These are phyloP conservation scores for Eucalyptus cloeziana DNA, from an alignment of 345 rosid genomes.

Conservation along the genomic window DNA sequence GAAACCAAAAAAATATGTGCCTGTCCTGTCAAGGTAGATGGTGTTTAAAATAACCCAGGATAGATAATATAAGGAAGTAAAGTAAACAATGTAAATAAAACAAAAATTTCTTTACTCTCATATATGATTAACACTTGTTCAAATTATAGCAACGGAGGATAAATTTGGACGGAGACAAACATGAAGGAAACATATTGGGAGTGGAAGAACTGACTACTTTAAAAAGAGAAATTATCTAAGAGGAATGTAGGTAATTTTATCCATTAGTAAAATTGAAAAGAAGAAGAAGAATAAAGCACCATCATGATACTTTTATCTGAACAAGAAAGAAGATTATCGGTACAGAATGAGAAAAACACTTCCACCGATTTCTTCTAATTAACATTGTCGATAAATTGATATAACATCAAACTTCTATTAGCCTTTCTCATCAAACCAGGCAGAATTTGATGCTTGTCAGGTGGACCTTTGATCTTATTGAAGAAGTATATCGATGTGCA, in stretches of 20 bases:
- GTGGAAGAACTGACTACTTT: too few relatives aligned
- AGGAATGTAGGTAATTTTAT: too few relatives aligned
- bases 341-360: background rate
- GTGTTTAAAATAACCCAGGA: background rate
- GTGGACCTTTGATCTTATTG: background rate
- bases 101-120: too few relatives aligned
- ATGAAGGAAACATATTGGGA: too few relatives aligned
- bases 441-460: background rate
- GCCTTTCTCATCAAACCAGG: background rate
- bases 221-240: too few relatives aligned
- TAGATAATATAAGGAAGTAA: background rate
- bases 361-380: background rate
- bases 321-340: background rate
- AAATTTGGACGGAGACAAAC: too few relatives aligned
- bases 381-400: background rate
- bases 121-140: too few relatives aligned
- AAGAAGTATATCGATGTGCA: background rate
- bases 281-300: background rate
- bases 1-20: background rate
- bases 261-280: too few relatives aligned
- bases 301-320: background rate
- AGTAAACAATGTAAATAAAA: too few relatives aligned
- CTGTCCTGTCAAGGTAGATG: background rate
- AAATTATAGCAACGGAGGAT: too few relatives aligned
- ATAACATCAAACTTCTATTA: background rate